These are phyloP conservation scores for Exophiala phaeomuriformis DNA, from an alignment of 2,329 filamentous ascomycete species.

Conservation along the genomic window DNA sequence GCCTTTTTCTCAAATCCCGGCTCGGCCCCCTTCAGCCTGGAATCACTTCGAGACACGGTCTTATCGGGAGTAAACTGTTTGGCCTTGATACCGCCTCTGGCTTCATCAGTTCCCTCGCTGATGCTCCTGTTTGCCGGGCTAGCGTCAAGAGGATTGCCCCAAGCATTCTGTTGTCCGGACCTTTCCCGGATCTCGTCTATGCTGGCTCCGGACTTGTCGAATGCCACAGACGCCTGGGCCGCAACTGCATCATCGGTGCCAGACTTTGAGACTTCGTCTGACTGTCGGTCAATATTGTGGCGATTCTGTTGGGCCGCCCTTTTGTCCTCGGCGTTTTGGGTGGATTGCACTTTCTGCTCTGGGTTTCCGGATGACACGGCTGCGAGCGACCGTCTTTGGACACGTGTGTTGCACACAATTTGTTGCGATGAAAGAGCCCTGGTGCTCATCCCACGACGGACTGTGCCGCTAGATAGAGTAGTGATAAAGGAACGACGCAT, in stretches of 20 bases:
- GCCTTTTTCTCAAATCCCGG: slow-evolving; percentile 4
- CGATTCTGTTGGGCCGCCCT: slow-evolving; percentile 10
- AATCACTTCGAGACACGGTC: background rate
- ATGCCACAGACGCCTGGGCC: slow-evolving; percentile 1
- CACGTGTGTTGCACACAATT: too few species aligned
- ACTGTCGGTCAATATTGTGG: slow-evolving; percentile 15
- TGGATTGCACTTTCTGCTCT: background rate
- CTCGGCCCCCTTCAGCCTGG: background rate
- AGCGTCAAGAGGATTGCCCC: slow-evolving; percentile 11
- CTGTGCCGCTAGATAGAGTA: too few species aligned
- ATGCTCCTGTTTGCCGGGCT: slow-evolving; percentile 11
- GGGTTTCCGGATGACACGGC: background rate
- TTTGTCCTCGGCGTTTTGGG: slow-evolving; percentile 4
- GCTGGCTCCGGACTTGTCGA: background rate
- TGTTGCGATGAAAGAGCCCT: too few species aligned
- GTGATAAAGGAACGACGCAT: too few species aligned
- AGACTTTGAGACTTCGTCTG: slow-evolving; percentile 11
- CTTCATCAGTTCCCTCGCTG: slow-evolving; percentile 4
- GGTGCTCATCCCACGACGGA: too few species aligned
- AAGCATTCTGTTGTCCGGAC: background rate
- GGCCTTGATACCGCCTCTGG: background rate
- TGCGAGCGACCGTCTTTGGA: background rate
- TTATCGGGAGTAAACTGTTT: background rate
- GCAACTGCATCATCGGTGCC: slow-evolving; percentile 19
- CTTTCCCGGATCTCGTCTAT: slow-evolving; percentile 2